A percentile compares a stretch with the other conserved stretches of the same genome.
phyloP scores from a whole-genome alignment of 2,329 filamentous ascomycete genomes.

The Xylaria sp. region DNA sequence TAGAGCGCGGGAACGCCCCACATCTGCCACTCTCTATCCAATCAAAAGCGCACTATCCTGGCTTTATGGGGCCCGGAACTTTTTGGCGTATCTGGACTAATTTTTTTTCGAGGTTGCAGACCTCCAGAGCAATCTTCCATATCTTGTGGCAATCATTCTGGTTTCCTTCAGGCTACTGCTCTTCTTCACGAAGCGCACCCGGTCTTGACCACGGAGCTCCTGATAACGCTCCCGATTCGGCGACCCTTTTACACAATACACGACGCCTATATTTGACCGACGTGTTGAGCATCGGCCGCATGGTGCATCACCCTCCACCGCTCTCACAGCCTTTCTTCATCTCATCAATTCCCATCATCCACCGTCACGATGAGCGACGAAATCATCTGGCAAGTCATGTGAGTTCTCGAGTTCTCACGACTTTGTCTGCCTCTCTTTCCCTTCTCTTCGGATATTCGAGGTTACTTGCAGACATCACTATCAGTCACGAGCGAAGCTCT shows the following conservation, averaged over 20 bases:
- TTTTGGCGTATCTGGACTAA: constrained; percentile 27
- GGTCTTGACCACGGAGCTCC: too few relatives aligned
- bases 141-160: background rate
- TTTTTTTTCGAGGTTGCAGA: constrained; percentile 31
- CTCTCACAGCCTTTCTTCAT: background rate
- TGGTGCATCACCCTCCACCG: background rate
- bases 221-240: background rate
- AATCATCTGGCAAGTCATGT: constrained; percentile 94
- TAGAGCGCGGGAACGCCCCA: background rate
- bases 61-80: constrained; percentile 4
- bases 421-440: background rate
- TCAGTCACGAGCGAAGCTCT: background rate
- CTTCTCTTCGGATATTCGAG: too few relatives aligned
- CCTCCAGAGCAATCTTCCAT: constrained; percentile 9
- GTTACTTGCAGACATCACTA: background rate
- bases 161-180: background rate
- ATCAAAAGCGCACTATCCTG: background rate
- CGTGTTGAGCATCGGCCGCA: background rate
- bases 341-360: background rate
- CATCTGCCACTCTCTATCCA: background rate
- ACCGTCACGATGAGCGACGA: constrained; percentile 84
- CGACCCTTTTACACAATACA: background rate
- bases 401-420: constrained; percentile 6
- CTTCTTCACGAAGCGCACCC: background rate
- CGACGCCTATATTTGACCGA: background rate